Evolutionary conservation across 2,329 filamentous ascomycete genomes (phyloP).

Genomic region (Aspergillus sp.): DNA sequence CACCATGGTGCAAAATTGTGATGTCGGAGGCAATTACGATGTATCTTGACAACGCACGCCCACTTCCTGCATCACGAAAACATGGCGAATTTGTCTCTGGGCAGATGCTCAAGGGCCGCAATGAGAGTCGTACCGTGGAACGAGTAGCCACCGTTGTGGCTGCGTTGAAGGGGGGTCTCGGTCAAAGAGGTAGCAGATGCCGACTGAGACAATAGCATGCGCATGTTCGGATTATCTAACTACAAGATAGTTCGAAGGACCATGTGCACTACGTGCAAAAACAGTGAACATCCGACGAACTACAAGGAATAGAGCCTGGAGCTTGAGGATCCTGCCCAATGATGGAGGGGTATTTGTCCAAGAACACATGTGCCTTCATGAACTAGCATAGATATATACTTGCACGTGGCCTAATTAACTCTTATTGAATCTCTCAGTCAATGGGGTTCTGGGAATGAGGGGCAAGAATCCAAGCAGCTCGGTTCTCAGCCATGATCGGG

Average conservation of each 20-base stretch:
- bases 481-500: neutral
- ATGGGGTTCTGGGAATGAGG: neutral
- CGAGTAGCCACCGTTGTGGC: constrained; percentile 44
- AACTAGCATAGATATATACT: neutral
- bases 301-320: too few species aligned
- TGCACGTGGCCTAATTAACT: neutral
- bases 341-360: neutral
- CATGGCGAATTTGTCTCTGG: constrained; percentile 43
- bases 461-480: neutral
- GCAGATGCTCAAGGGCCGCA: constrained; percentile 43
- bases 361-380: neutral
- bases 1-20: constrained; percentile 44
- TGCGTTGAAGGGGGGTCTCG: constrained; percentile 40
- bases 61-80: constrained; percentile 41
- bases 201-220: constrained; percentile 32
- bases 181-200: constrained; percentile 40
- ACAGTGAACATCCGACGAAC: too few species aligned
- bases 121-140: constrained; percentile 46
- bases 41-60: constrained; percentile 35
- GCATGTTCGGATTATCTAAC: constrained; percentile 23
- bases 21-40: constrained; percentile 33
- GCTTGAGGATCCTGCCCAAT: neutral
- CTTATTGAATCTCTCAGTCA: neutral
- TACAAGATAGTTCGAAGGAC: too few species aligned
- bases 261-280: too few species aligned